Conservation (phyloP, 129 eudicot genomes). For the Arctium lappa region DNA sequence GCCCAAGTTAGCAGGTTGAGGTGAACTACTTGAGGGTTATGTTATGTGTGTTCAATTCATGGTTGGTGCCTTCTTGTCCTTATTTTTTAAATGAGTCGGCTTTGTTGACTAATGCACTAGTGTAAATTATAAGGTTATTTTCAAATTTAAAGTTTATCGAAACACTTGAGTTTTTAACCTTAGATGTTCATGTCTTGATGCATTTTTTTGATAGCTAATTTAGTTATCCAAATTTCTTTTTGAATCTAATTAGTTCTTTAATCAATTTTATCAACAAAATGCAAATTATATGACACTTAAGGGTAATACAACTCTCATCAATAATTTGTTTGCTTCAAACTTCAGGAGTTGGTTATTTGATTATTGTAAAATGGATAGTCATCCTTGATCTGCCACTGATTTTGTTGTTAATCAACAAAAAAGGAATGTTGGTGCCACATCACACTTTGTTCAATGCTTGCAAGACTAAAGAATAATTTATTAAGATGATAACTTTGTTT, state of each 20-base stretch:
- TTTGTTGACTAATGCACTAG: neutral
- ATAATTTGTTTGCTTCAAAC: neutral
- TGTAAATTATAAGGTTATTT: neutral
- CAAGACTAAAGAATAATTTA: neutral
- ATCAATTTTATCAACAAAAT: neutral
- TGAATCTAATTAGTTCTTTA: neutral
- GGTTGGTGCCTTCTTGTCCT: too few relatives aligned
- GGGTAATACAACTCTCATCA: neutral
- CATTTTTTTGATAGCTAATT: too few relatives aligned
- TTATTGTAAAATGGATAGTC: neutral
- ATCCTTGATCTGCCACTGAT: neutral
- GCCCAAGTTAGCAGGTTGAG: too few relatives aligned
- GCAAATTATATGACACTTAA: neutral
- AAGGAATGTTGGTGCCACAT: neutral
- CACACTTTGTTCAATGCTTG: neutral
- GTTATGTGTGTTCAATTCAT: too few relatives aligned
- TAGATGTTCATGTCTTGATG: too few relatives aligned
- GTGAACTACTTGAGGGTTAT: too few relatives aligned
- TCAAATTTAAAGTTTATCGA: neutral
- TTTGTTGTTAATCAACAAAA: neutral
- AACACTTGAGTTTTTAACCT: too few relatives aligned
- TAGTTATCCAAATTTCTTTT: too few relatives aligned
- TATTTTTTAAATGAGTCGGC: neutral
- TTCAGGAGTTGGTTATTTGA: too few relatives aligned
- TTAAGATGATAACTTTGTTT: constrained; percentile 21